These are phyloP conservation scores for Karstenula rhodostoma DNA, from an alignment of 2,329 filamentous ascomycete species.

Conservation along the genomic window DNA sequence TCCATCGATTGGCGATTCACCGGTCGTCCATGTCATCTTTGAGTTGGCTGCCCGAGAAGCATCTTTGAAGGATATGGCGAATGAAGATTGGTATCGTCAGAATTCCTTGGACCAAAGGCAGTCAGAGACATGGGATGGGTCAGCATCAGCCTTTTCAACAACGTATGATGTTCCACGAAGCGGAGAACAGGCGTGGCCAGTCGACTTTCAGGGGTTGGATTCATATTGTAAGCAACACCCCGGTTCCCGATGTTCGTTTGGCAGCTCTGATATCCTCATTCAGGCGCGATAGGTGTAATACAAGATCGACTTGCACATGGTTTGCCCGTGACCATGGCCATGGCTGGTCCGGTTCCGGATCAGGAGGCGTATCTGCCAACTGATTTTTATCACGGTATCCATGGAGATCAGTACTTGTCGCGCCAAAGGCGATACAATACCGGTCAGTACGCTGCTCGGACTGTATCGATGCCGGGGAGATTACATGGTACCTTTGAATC, in stretches of 20 bases:
- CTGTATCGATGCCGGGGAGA: background rate
- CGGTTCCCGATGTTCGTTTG: background rate
- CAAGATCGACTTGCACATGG: background rate
- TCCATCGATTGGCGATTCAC: background rate
- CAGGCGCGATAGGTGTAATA: background rate
- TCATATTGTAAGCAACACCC: background rate
- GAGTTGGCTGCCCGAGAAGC: background rate
- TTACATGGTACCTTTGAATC: background rate
- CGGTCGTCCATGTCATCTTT: background rate
- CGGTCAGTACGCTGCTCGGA: background rate
- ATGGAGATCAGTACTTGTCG: background rate
- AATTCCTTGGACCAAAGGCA: background rate
- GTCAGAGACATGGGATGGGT: background rate
- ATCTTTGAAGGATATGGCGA: background rate
- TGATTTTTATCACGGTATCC: background rate
- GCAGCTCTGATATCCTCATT: background rate
- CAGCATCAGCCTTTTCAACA: background rate
- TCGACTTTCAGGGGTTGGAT: background rate
- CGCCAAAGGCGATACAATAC: background rate
- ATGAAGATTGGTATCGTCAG: background rate
- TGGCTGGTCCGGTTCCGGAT: background rate
- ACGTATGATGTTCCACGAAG: background rate
- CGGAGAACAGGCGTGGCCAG: background rate
- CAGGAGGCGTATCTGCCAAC: background rate
- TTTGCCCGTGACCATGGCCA: background rate